A percentile compares a stretch with the other conserved stretches of the same genome.
phyloP scores from a whole-genome alignment of 352 stramenopile species.

The Aphanomyces cochlioides region DNA sequence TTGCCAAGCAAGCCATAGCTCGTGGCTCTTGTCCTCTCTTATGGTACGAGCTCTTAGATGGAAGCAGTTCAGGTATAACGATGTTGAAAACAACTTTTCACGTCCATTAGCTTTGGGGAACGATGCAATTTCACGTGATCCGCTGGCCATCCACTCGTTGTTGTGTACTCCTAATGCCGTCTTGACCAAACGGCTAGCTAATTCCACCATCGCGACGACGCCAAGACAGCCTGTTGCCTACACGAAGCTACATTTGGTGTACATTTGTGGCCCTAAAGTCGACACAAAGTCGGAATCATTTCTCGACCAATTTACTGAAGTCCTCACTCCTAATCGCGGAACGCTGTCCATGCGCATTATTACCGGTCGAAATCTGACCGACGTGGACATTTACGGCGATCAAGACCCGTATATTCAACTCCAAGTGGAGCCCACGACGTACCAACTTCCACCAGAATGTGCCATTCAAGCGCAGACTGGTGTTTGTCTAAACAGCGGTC shows the following conservation, averaged over 20 bases:
- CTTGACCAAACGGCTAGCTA: conserved; percentile 17
- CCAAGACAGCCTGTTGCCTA: neutral
- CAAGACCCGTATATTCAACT: conserved; percentile 47
- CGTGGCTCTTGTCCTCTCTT: conserved; percentile 40
- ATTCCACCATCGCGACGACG: conserved; percentile 15
- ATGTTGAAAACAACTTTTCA: no score
- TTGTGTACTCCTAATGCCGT: conserved; percentile 8
- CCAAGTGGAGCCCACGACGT: conserved; percentile 23
- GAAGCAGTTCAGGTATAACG: conserved; percentile 10
- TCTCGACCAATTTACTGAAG: conserved; percentile 2
- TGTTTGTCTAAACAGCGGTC: conserved; percentile 47
- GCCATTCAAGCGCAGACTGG: conserved; percentile 37
- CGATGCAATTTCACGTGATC: conserved; percentile 23
- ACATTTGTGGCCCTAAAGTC: neutral
- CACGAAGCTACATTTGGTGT: conserved; percentile 3
- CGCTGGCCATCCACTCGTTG: conserved; percentile 11
- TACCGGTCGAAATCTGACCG: conserved; percentile 42
- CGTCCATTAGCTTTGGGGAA: conserved; percentile 21
- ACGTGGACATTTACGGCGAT: conserved; percentile 48
- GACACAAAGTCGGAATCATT: neutral
- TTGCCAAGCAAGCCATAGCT: neutral
- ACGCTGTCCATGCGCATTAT: conserved; percentile 46
- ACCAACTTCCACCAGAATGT: conserved; percentile 9
- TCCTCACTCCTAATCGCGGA: conserved; percentile 22
- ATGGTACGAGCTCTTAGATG: conserved; percentile 38